Base-by-base conservation (phyloP, 441 rosid genomes). In the Pelargonium australe region DNA sequence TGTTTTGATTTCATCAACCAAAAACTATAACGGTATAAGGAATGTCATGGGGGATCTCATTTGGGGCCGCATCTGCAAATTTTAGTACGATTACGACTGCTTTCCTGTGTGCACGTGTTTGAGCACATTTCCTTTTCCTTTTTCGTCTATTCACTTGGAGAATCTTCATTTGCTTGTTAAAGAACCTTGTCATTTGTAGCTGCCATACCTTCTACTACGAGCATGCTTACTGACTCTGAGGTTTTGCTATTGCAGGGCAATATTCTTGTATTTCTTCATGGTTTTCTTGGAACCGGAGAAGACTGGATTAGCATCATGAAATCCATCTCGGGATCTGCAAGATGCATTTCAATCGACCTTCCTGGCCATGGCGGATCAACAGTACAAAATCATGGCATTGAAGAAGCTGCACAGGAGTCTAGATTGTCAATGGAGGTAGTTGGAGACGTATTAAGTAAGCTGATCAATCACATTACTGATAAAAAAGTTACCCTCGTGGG, bases 261-360 rank as follows among this genome's bases (percentile, higher is more conserved):
- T 77, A 77, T 87, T 62, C 76, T 82, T 69, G 25, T 94, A 63
- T 91, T 89, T 79, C 91, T 94, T 55, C 99, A 94, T 73, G 99
- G 99, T 66, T 88, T 94, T 83, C 92, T 94, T 41, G 99, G 97
- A 80, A 86, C 86, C 68, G 86, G 93, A 67, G 88, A 87, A 77
- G 99, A 94, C 64, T 94, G 99, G 99, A 81, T 87, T 64, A 85
- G 90, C 57, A 82, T 91, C 79, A 91, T 89, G 96, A 87, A 86
- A 76, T 85, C 88, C 57, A 53, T 88, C 71, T 85, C 97, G 41
- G 87, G 85, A 77, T 87, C 85, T 45, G 89, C 85, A 17, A 88
- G 91, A 85, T 91, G 96, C 85, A 82, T 91, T 77, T 81, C 99
- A 65, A 62, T 94, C 72, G 94, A 91, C 76, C 91, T 94, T 80